Conservation (phyloP, 2,329 filamentous ascomycete genomes). For the Alternaria ventricosa region DNA sequence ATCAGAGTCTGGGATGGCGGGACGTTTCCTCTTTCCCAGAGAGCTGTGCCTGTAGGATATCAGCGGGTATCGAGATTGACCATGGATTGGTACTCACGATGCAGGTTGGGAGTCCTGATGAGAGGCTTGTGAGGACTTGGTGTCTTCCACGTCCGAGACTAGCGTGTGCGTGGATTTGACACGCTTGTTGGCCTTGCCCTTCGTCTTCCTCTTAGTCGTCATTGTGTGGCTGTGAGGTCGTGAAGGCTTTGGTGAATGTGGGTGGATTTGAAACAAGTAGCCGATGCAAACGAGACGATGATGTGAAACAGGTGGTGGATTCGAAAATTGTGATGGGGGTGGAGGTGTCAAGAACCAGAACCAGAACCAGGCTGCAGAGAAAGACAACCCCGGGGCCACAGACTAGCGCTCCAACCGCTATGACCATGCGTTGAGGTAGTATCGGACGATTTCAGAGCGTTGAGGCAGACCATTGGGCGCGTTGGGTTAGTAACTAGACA, state of each 20-base stretch:
- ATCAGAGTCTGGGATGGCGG: not conserved
- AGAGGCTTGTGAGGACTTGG: not conserved
- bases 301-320: too few relatives aligned
- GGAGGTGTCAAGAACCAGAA: too few relatives aligned
- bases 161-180: not conserved
- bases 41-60: rapidly evolving
- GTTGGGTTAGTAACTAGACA: not conserved
- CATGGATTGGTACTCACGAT: not conserved
- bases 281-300: too few relatives aligned
- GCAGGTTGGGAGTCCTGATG: not conserved
- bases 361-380: not conserved
- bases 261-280: too few relatives aligned
- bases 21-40: not conserved
- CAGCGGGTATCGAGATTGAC: rapidly evolving
- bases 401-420: too few relatives aligned
- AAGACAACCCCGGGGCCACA: not conserved
- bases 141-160: not conserved
- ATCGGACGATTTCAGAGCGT: not conserved
- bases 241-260: too few relatives aligned
- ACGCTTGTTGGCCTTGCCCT: not conserved
- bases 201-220: too few relatives aligned
- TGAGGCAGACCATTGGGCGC: not conserved
- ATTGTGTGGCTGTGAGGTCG: too few relatives aligned
- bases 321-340: too few relatives aligned
- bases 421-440: not conserved